Conservation (phyloP, 2,329 filamentous ascomycete species). For the Ophiocordyceps sinensis region DNA sequence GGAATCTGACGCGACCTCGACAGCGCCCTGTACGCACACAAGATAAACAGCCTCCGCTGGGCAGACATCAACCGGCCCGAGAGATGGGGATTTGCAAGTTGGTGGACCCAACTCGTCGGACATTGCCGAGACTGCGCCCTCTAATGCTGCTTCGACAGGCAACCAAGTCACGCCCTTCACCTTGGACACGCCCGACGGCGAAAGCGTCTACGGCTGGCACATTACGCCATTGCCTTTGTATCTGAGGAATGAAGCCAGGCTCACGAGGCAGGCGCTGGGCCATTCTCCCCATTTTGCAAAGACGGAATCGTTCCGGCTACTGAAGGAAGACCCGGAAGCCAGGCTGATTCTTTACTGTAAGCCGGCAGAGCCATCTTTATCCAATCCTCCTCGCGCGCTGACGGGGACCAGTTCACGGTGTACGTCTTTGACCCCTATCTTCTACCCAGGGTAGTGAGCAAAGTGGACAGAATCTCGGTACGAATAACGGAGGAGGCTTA, state of each 20-base stretch:
- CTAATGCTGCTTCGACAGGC: slow-evolving; percentile 28
- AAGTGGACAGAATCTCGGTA: no score
- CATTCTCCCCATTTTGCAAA: slow-evolving; percentile 37
- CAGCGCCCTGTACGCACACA: slow-evolving; percentile 75
- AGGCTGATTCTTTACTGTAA: slow-evolving; percentile 49
- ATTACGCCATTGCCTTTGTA: slow-evolving; percentile 70
- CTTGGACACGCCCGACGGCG: slow-evolving; percentile 58
- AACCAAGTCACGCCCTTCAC: slow-evolving; percentile 84
- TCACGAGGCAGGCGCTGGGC: slow-evolving; percentile 38
- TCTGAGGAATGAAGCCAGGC: slow-evolving; percentile 49
- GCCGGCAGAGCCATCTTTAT: neutral
- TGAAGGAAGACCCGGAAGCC: slow-evolving; percentile 48
- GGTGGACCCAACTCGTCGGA: slow-evolving; percentile 4
- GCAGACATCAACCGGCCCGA: slow-evolving; percentile 63
- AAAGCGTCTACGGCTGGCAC: slow-evolving; percentile 80
- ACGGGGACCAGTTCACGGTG: slow-evolving; percentile 41
- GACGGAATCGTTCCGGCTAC: slow-evolving; percentile 43
- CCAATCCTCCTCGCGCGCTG: neutral
- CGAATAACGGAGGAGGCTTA: neutral
- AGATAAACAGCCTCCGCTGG: slow-evolving; percentile 58
- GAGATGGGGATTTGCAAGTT: slow-evolving; percentile 75
- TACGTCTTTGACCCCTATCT: slow-evolving; percentile 20
- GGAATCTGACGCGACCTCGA: slow-evolving; percentile 4
- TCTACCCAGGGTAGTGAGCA: neutral
- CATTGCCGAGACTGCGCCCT: neutral